Evolutionary conservation across 1,139 yeast species (phyloP).

Genomic region (Taphrina communis): DNA sequence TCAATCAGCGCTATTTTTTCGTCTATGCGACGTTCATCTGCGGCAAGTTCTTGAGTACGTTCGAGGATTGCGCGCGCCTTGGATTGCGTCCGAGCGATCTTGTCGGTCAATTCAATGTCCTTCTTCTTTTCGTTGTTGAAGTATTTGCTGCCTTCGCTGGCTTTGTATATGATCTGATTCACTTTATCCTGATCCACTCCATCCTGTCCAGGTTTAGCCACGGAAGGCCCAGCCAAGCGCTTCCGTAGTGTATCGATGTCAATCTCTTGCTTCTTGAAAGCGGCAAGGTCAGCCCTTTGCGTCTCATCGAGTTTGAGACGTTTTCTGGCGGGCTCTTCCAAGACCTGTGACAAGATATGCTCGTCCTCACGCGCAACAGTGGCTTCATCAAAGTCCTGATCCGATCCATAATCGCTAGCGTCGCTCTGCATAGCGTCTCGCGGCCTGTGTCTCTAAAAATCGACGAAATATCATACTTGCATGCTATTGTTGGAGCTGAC

Average conservation of each 20-base stretch:
- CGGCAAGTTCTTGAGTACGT: constrained; percentile 42
- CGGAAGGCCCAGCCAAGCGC: constrained; percentile 47
- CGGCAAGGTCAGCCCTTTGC: constrained; percentile 24
- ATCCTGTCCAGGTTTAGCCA: constrained; percentile 47
- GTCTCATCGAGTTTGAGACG: constrained; percentile 22
- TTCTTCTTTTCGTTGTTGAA: constrained; percentile 47
- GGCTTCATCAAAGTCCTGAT: constrained; percentile 13
- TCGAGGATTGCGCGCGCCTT: constrained; percentile 41
- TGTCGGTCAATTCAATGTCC: constrained; percentile 46
- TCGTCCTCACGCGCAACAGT: constrained; percentile 5
- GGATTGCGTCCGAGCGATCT: constrained; percentile 41
- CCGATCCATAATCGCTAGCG: constrained; percentile 20
- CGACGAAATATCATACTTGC: neutral
- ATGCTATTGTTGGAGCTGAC: neutral
- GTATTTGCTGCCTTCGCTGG: constrained; percentile 47
- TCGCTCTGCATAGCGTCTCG: neutral
- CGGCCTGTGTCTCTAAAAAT: neutral
- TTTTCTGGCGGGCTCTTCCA: constrained; percentile 14
- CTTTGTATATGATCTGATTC: constrained; percentile 47
- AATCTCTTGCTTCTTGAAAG: constrained; percentile 33
- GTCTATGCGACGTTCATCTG: constrained; percentile 43
- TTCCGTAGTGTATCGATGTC: constrained; percentile 43
- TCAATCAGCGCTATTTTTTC: constrained; percentile 42
- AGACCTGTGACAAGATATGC: constrained; percentile 20
- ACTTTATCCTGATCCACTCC: constrained; percentile 47